Evolutionary conservation across 2,329 filamentous ascomycete genomes (phyloP).

Genomic region (Coniochaeta sp.): DNA sequence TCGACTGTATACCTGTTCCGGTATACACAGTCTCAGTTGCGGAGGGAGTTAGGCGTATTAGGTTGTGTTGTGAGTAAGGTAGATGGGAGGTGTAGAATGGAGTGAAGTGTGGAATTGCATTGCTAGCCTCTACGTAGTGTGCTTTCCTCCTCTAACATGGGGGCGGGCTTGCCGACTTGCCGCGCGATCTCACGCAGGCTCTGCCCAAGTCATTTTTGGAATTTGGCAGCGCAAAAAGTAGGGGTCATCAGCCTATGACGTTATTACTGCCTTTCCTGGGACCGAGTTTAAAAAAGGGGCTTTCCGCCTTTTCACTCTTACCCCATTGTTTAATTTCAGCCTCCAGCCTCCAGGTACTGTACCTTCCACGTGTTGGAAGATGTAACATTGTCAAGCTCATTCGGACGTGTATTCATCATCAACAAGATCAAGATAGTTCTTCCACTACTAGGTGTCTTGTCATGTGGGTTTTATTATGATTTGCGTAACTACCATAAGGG

Average conservation of each 20-base stretch:
- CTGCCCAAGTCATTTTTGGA: not conserved
- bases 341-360: too few species aligned
- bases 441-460: too few species aligned
- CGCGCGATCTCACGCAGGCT: not conserved
- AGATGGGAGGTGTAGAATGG: too few species aligned
- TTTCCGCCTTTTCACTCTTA: not conserved
- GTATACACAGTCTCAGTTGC: not conserved
- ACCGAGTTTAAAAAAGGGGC: not conserved
- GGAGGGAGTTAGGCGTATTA: not conserved
- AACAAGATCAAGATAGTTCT: too few species aligned
- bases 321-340: too few species aligned
- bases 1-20: not conserved
- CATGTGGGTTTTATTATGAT: too few species aligned
- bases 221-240: not conserved
- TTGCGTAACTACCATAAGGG: too few species aligned
- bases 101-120: not conserved
- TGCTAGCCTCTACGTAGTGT: not conserved
- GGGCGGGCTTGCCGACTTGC: not conserved
- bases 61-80: not conserved
- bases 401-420: too few species aligned
- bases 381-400: too few species aligned
- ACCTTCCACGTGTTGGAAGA: too few species aligned
- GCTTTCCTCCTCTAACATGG: too few species aligned
- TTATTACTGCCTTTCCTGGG: not conserved
- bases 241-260: slow-evolving; percentile 1